Evolutionary conservation across 352 stramenopile genomes (phyloP), one percentile per base, ranked within the genome.

Genomic region (Plasmopara muralis): DNA sequence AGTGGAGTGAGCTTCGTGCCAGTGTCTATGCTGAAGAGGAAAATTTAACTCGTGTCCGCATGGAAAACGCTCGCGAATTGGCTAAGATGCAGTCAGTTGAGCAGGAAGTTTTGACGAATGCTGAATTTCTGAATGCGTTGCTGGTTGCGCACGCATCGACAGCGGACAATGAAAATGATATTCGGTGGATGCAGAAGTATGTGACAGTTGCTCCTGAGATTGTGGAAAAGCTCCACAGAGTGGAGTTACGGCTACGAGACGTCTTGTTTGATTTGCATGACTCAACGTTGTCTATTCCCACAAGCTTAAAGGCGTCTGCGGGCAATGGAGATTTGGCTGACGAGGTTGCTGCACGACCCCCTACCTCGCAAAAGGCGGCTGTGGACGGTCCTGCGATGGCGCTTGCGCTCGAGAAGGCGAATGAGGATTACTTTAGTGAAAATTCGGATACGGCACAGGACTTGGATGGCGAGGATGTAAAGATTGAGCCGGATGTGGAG

Each of bases 51-150:
- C 61, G 64, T 3, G 53, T 74, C 4, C 61, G 57, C 4, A 42
- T 60, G 6, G 66, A 79, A 18, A 65, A 63, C 16, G 48, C 52
- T 1, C 62, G 63, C 38, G 70, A 83, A 38, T 45, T 74, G 8
- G 47, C 61, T 12, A 72, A 68, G 62, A 43, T 80, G 8, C 47
- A 72, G 38, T 76, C 56, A 6, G 64, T 64, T 3, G 75, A 89
- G 47, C 65, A 84, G 25, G 60, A 84, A 33, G 59, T 89, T 2
- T 39, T 89, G 53, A 64, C 72, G 34, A 84, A 85, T 44, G 62
- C 71, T 14, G 74, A 86, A 44, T 88, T 85, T 41, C 28, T 88
- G 43, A 71, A 78, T 37, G 66, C 71, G 9, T 47, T 85, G 42
- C 39, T 81, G 29, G 61, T 60, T 14, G 56, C 59, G 4, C 63